Conservation (phyloP, 1,284 basidiomycete species). For the Ceratobasidium theobromae region DNA sequence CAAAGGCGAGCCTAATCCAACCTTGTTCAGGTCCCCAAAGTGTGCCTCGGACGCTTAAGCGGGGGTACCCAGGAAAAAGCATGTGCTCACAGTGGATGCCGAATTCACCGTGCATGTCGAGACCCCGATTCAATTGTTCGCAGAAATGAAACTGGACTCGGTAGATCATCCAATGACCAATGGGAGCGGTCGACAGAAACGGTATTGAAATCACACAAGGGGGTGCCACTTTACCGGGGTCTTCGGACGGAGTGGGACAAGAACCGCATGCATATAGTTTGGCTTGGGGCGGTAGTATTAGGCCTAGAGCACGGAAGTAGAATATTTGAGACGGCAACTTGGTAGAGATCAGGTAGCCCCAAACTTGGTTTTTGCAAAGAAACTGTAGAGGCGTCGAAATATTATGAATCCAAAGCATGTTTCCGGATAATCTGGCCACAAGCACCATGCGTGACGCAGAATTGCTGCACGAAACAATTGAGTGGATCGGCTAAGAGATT, state of each 20-base stretch:
- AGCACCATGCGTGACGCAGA: conserved; percentile 3
- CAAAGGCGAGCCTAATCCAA: too few species aligned
- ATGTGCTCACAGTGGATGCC: not conserved
- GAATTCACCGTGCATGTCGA: not conserved
- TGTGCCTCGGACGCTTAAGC: not conserved
- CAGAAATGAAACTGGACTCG: conserved; percentile 12
- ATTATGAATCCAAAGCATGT: not conserved
- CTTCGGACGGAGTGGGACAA: conserved; percentile 3
- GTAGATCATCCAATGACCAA: conserved; percentile 18
- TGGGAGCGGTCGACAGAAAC: conserved; percentile 11
- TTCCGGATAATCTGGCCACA: not conserved
- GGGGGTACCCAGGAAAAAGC: conserved; percentile 1
- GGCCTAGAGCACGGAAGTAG: conserved; percentile 1
- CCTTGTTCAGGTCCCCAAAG: too few species aligned
- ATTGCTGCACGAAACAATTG: not conserved
- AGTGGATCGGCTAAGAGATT: not conserved
- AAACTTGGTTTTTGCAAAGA: conserved; percentile 9
- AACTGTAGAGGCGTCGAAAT: not conserved
- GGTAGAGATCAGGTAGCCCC: not conserved
- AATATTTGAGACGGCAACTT: not conserved
- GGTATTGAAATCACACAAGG: conserved; percentile 26
- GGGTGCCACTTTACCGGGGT: conserved; percentile 4
- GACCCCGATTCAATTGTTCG: conserved; percentile 13
- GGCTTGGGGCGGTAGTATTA: conserved; percentile 5
- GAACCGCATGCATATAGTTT: conserved; percentile 4